Evolutionary conservation across 257 asterid genomes (phyloP), one percentile per base, ranked within the genome.

Genomic region (Jaltomata sinuosa): DNA sequence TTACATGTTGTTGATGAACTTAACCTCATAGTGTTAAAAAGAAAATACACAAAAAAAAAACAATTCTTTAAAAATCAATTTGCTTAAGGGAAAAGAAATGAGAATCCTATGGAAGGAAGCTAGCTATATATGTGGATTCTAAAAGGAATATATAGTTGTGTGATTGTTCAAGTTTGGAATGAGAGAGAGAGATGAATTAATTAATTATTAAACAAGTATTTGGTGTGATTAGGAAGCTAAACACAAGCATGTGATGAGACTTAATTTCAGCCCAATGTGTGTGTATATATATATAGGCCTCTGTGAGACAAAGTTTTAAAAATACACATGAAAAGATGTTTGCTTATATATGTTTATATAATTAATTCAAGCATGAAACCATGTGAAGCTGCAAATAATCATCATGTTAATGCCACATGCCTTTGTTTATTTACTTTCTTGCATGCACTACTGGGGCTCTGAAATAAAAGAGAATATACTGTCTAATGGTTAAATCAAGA

Each of bases 381-480:
- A 91, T 89, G 93, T 88, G 95, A 87, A 85, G 61, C 83, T 85
- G 91, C 89, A 84, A 87, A 82, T 88, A 88, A 87, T 72, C 83
- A 91, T 92, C 87, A 92, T 89, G 89, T 85, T n/a, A 86, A 87
- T 77, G 84, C 88, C 92, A 87, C 92, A 87, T 89, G 90, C 89
- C 64, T 50, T 29, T 88, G 87, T 88, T 74, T 85, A 85, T 77
- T 85, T 82, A 77, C 85, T 47, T 47, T 76, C 74, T 68, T 86
- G 31, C 81, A 84, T 86, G 31, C 81, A 84, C 55, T 57, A 64
- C 22, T 84, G 36, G n/a, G 84, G 54, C 83, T 36, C 81, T 42
- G 36, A 49, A 85, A 78, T 47, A 55, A 47, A n/a, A 79, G 83
- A 84, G 72, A 71, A 55, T 84, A 81, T 84, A 79, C 83, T 84